Conservation (phyloP, 2,329 filamentous ascomycete species). For the Myriosclerotinia scirpicola region DNA sequence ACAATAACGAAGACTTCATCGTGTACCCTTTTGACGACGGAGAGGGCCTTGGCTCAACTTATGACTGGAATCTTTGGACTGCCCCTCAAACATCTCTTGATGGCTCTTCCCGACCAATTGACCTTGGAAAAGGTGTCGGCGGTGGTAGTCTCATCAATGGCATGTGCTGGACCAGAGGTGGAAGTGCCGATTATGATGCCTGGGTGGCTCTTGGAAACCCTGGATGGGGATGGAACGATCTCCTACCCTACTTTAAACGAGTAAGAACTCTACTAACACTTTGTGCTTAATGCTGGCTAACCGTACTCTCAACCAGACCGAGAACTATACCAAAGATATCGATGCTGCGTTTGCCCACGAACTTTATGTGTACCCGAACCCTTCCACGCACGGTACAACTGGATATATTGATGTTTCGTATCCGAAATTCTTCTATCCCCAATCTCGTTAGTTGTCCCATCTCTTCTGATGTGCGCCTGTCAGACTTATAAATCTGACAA, state of each 20-base stretch:
- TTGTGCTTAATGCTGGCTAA: not conserved
- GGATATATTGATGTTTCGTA: constrained; percentile 45
- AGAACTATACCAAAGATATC: constrained; percentile 42
- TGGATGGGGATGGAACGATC: constrained; percentile 42
- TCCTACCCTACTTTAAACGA: constrained; percentile 46
- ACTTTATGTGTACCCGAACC: constrained; percentile 38
- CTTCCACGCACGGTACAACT: constrained; percentile 39
- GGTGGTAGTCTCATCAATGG: constrained; percentile 47
- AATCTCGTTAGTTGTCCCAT: constrained; percentile 41
- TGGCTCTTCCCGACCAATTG: constrained; percentile 31
- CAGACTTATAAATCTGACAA: constrained; percentile 1
- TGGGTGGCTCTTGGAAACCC: constrained; percentile 46
- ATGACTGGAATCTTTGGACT: constrained; percentile 46
- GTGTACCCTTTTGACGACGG: constrained; percentile 34
- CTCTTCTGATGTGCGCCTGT: not conserved
- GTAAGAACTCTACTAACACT: constrained; percentile 10
- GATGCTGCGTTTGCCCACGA: constrained; percentile 31
- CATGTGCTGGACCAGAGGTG: constrained; percentile 39
- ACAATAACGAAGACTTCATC: constrained; percentile 35
- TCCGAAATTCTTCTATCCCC: constrained; percentile 44
- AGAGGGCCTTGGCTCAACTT: constrained; percentile 42
- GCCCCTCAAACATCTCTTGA: constrained; percentile 42
- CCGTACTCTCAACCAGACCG: constrained; percentile 34
- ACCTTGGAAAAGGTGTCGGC: constrained; percentile 37
- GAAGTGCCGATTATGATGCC: constrained; percentile 40